These are phyloP conservation scores for Hypoxylon sp. DNA, from an alignment of 2,329 filamentous ascomycete species.

Conservation along the genomic window DNA sequence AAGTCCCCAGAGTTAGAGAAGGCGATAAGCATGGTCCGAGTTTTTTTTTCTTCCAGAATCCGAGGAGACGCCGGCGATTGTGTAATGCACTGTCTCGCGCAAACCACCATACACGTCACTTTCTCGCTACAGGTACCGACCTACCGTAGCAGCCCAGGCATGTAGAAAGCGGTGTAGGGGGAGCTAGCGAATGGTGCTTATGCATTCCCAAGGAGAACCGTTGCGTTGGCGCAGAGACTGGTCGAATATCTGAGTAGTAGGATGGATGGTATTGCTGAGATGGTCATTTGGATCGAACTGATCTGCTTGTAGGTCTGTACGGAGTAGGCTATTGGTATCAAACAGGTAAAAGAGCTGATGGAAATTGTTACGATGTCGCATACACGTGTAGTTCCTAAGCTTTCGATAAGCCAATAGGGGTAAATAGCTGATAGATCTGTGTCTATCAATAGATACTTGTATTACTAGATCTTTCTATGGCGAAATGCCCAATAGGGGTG, in stretches of 20 bases:
- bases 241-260: slow-evolving; percentile 12
- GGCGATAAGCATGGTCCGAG: slow-evolving; percentile 21
- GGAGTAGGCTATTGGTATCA: slow-evolving; percentile 27
- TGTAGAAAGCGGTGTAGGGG: slow-evolving; percentile 37
- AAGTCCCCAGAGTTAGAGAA: neutral
- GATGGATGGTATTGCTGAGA: slow-evolving; percentile 1
- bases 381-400: slow-evolving; percentile 4
- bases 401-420: slow-evolving; percentile 24
- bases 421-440: slow-evolving; percentile 13
- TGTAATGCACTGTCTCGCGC: slow-evolving; percentile 11
- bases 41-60: slow-evolving; percentile 32
- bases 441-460: slow-evolving; percentile 9
- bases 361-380: slow-evolving; percentile 12
- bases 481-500: slow-evolving; percentile 7
- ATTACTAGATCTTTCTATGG: slow-evolving; percentile 12
- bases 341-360: slow-evolving; percentile 4
- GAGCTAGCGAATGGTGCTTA: slow-evolving; percentile 27
- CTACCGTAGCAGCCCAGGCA: neutral
- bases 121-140: slow-evolving; percentile 5
- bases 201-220: slow-evolving; percentile 35
- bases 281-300: slow-evolving; percentile 18
- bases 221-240: slow-evolving; percentile 25
- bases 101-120: slow-evolving; percentile 36
- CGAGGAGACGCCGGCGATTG: slow-evolving; percentile 37
- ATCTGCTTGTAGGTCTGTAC: slow-evolving; percentile 14